Evolutionary conservation across 768 basidiomycete species (phyloP), one percentile per base, ranked within the genome.

Genomic region (Boletus eberwhitei): DNA sequence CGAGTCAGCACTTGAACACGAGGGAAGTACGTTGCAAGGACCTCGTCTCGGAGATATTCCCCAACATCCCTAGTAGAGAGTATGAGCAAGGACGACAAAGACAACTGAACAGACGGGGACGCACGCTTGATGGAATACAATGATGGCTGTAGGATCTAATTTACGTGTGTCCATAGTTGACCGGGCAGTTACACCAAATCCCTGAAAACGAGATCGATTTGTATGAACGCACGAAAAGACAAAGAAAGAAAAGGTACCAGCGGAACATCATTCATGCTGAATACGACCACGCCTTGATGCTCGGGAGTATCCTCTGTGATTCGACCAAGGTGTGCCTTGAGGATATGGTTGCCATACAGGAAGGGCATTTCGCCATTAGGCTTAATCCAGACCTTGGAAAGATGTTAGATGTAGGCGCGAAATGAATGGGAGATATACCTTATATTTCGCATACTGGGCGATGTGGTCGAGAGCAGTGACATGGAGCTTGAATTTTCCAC

Each of bases 331-430:
- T 99, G 97, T 9, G 97, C 97, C 74, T 98, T 99, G 59, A 98
- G 83, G 55, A 98, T 87, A 74, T 99, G 95, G 68, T 99, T 99
- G 53, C 97, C 97, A 66, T 99, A 99, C 36, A 99, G 75, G 80
- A 96, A 99, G 1, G 97, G 97, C 88, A 99, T 96, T 74, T 99
- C 97, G 66, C 97, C 97, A 60, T 98, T 96, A 24, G 95, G 88
- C 72, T 99, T 99, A 70, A 99, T 93, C 97, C 97, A 99, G 17
- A 98, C 83, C 96, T 98, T 55, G 5, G 21, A 3, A 17, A 19
- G 32, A 26, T 3, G 32, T 56, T 17, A 54, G 50, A 46, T 22
- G 53, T 36, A 43, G 31, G 38, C 34, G 5, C 19, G 29, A 11
- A n/a, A 43, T 36, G 46, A 52, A n/a, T 14, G 34, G 57, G 11